Evolutionary conservation across 2,329 filamentous ascomycete species (phyloP).

Genomic region (Monilinia laxa): DNA sequence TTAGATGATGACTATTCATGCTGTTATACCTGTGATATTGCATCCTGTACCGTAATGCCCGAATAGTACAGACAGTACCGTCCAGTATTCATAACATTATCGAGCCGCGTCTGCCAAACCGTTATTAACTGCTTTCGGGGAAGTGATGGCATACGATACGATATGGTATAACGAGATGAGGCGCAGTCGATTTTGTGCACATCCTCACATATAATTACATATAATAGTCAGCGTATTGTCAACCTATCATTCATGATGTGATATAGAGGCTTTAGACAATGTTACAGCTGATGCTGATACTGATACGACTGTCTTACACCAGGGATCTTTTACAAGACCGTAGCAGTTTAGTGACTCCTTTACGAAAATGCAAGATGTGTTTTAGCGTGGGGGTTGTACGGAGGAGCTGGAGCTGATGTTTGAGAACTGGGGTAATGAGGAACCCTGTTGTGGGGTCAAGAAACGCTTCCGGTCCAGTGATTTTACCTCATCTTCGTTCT

Average conservation of each 20-base stretch:
- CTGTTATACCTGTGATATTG: neutral
- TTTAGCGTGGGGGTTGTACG: slow-evolving; percentile 10
- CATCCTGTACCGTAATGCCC: no score
- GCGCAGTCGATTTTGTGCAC: slow-evolving; percentile 5
- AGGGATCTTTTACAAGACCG: neutral
- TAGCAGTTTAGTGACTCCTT: neutral
- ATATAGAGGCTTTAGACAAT: neutral
- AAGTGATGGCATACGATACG: neutral
- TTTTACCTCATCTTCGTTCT: neutral
- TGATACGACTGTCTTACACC: slow-evolving; percentile 11
- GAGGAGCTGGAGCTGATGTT: slow-evolving; percentile 2
- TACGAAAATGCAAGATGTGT: slow-evolving; percentile 10
- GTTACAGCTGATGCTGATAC: slow-evolving; percentile 5
- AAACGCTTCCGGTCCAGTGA: slow-evolving; percentile 9
- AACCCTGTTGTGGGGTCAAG: slow-evolving; percentile 9
- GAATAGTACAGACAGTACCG: no score
- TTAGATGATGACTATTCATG: neutral
- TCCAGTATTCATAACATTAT: no score
- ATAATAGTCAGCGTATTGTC: no score
- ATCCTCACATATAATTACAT: neutral
- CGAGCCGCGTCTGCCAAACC: neutral
- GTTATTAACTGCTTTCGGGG: neutral
- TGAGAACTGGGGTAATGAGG: slow-evolving; percentile 18
- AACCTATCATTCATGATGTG: slow-evolving; percentile 6
- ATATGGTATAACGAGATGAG: slow-evolving; percentile 4